phyloP scores from a whole-genome alignment of 805 yeast species.

The Myxozyma lipomycoides region DNA sequence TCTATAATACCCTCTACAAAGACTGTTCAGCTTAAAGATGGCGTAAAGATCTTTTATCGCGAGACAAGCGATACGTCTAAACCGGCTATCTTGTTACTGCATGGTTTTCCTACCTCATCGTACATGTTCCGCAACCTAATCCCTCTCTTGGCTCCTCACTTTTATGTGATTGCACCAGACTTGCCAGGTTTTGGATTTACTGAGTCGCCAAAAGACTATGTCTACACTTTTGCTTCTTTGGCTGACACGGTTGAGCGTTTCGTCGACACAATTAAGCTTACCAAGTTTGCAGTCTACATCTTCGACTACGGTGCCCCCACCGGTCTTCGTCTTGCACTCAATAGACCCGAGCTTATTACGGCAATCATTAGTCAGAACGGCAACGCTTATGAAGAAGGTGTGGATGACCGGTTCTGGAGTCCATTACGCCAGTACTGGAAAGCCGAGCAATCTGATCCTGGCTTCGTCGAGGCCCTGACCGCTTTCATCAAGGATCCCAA shows the following conservation, averaged over 20 bases:
- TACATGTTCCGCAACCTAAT: slow-evolving; percentile 41
- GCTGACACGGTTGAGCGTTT: slow-evolving; percentile 38
- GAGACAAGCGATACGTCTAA: slow-evolving; percentile 41
- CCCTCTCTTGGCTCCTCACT: slow-evolving; percentile 39
- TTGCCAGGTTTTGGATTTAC: slow-evolving; percentile 46
- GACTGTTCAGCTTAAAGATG: slow-evolving; percentile 5
- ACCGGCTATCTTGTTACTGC: slow-evolving; percentile 41
- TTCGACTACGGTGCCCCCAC: slow-evolving; percentile 48
- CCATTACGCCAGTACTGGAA: slow-evolving; percentile 40
- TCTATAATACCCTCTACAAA: background rate
- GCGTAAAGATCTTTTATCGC: slow-evolving; percentile 41
- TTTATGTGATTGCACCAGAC: slow-evolving; percentile 45
- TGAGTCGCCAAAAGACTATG: slow-evolving; percentile 33
- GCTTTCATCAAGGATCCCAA: slow-evolving; percentile 2
- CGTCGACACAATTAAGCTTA: slow-evolving; percentile 33
- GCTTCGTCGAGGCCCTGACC: background rate
- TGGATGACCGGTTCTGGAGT: slow-evolving; percentile 41
- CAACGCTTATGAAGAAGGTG: slow-evolving; percentile 45
- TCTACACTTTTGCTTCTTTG: slow-evolving; percentile 38
- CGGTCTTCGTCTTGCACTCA: slow-evolving; percentile 41
- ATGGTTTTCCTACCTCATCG: slow-evolving; percentile 47
- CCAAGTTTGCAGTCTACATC: slow-evolving; percentile 38
- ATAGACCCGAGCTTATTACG: slow-evolving; percentile 34
- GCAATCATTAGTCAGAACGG: slow-evolving; percentile 44
- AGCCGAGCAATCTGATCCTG: slow-evolving; percentile 14